A percentile compares a stretch with the other conserved stretches of the same genome.
Conservation (phyloP, 2,329 filamentous ascomycete genomes). For the Hymenotorrendiella dingleyae region DNA sequence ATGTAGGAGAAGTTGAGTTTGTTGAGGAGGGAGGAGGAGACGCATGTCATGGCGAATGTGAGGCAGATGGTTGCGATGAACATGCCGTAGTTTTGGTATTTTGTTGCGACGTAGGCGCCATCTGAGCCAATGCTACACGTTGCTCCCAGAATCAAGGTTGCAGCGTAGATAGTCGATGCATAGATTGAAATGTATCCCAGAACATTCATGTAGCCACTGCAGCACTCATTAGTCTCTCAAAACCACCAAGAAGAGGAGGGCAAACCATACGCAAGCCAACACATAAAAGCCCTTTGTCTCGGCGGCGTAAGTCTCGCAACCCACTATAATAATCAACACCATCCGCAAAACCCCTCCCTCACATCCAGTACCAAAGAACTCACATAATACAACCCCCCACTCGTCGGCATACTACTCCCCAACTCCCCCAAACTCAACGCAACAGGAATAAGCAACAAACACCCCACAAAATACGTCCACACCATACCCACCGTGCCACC, state of each 20-base stretch:
- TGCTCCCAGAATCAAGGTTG: slow-evolving; percentile 28
- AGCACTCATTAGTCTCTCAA: slow-evolving; percentile 4
- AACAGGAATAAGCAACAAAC: slow-evolving; percentile 28
- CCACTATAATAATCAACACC: slow-evolving; percentile 27
- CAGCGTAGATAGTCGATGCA: slow-evolving; percentile 30
- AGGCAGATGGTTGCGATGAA: slow-evolving; percentile 27
- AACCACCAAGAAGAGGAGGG: background rate
- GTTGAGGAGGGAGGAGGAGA: slow-evolving; percentile 22
- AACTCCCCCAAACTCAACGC: slow-evolving; percentile 29
- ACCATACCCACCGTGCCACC: slow-evolving; percentile 28
- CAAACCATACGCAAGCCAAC: slow-evolving; percentile 30
- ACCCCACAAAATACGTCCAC: slow-evolving; percentile 29
- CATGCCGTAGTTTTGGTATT: slow-evolving; percentile 30
- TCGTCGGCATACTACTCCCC: slow-evolving; percentile 29
- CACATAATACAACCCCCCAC: slow-evolving; percentile 30
- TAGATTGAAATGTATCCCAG: slow-evolving; percentile 31
- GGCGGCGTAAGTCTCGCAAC: slow-evolving; percentile 29
- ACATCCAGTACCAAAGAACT: slow-evolving; percentile 2
- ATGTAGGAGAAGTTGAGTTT: slow-evolving; percentile 29
- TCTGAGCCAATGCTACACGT: slow-evolving; percentile 24
- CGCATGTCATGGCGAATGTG: slow-evolving; percentile 30
- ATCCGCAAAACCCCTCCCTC: too few relatives aligned
- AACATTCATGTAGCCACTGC: slow-evolving; percentile 31
- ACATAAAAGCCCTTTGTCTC: slow-evolving; percentile 28
- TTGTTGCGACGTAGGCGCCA: slow-evolving; percentile 21